phyloP scores from a whole-genome alignment of 1,284 basidiomycete genomes.

The Pseudozyma sp. region DNA sequence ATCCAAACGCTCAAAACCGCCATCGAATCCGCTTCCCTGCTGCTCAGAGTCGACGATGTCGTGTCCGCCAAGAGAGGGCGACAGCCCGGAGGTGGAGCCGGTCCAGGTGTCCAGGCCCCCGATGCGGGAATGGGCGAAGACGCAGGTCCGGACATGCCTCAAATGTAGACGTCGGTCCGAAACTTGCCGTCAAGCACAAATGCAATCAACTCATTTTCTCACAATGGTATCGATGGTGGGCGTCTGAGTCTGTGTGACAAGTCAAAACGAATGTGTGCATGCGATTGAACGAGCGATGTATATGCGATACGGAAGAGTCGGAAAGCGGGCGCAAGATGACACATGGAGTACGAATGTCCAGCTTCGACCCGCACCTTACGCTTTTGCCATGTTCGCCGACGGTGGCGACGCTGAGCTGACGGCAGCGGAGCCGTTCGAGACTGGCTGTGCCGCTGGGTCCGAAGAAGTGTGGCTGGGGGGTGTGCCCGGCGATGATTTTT shows the following conservation, averaged over 20 bases:
- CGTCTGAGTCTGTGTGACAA: too few relatives aligned
- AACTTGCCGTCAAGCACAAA: too few relatives aligned
- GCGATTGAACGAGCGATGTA: too few relatives aligned
- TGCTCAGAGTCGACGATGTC: constrained; percentile 93
- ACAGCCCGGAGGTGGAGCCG: constrained; percentile 44
- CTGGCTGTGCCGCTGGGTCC: background rate
- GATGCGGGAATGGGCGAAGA: constrained; percentile 44
- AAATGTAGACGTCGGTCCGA: constrained; percentile 25
- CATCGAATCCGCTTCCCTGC: constrained; percentile 90
- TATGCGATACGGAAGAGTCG: too few relatives aligned
- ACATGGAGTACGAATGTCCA: too few relatives aligned
- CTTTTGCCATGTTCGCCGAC: too few relatives aligned
- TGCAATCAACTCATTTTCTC: background rate
- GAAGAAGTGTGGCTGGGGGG: background rate
- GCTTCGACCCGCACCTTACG: background rate
- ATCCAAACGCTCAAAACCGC: constrained; percentile 98
- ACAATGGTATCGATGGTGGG: too few relatives aligned
- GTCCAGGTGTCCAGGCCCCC: constrained; percentile 40
- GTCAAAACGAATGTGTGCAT: too few relatives aligned
- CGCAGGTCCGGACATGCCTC: constrained; percentile 46
- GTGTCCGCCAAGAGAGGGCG: constrained; percentile 76
- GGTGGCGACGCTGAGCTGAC: too few relatives aligned
- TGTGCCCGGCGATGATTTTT: constrained; percentile 2
- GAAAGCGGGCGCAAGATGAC: too few relatives aligned
- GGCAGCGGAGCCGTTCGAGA: background rate